phyloP scores from a whole-genome alignment of 768 basidiomycete species.

The Xerocomus brunneocitrinus region DNA sequence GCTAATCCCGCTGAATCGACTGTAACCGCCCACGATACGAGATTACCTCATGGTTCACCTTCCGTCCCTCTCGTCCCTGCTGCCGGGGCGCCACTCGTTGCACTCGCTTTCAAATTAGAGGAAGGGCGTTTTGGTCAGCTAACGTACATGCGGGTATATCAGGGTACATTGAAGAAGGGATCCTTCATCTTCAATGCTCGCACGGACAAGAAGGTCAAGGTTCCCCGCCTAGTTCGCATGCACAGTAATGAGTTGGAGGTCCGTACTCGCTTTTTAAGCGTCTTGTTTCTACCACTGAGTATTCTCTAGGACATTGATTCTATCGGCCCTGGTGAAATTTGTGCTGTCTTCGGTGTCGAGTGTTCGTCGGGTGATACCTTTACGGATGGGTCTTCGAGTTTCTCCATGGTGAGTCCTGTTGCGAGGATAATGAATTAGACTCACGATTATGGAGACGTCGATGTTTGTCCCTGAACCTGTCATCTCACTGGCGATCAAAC shows the following conservation, averaged over 20 bases:
- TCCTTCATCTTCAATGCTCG: slow-evolving; percentile 85
- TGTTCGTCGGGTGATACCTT: slow-evolving; percentile 98
- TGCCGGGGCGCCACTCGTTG: slow-evolving; percentile 82
- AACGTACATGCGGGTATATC: slow-evolving; percentile 98
- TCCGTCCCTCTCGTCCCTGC: slow-evolving; percentile 78
- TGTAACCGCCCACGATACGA: slow-evolving; percentile 79
- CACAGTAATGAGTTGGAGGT: slow-evolving; percentile 99
- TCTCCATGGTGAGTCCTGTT: slow-evolving; percentile 73
- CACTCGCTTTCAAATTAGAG: slow-evolving; percentile 96
- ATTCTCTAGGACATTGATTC: slow-evolving; percentile 76
- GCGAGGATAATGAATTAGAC: not conserved
- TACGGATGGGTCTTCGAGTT: slow-evolving; percentile 85
- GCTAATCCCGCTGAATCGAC: slow-evolving; percentile 80
- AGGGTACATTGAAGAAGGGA: slow-evolving; percentile 86
- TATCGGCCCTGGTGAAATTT: slow-evolving; percentile 97
- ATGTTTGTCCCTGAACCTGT: slow-evolving; percentile 99
- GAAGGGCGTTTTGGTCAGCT: slow-evolving; percentile 96
- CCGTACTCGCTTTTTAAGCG: slow-evolving; percentile 11
- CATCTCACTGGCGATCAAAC: slow-evolving; percentile 91
- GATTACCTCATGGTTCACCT: slow-evolving; percentile 58
- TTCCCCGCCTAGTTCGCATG: slow-evolving; percentile 94
- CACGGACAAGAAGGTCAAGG: slow-evolving; percentile 96
- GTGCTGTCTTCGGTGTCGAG: slow-evolving; percentile 98
- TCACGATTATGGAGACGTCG: slow-evolving; percentile 58
- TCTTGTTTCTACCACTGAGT: not conserved